These are phyloP conservation scores for Ceratocystiopsis minuta DNA, from an alignment of 2,329 filamentous ascomycete species.

Conservation along the genomic window DNA sequence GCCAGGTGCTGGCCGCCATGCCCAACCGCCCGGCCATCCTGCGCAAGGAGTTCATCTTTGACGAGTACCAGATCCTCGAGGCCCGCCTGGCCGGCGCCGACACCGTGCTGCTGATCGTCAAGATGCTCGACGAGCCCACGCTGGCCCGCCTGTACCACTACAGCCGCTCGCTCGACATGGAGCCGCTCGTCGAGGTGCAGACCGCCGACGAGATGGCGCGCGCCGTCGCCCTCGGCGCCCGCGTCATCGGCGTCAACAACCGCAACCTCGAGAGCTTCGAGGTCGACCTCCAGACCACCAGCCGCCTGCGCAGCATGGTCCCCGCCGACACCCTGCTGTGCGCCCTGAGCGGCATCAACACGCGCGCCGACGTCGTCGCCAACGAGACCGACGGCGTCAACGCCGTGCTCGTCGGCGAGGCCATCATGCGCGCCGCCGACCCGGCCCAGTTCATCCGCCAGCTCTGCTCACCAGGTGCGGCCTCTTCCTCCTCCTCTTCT, in stretches of 20 bases:
- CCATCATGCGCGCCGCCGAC: constrained; percentile 80
- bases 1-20: constrained; percentile 79
- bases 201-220: constrained; percentile 82
- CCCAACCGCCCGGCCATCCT: constrained; percentile 81
- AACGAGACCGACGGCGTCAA: constrained; percentile 83
- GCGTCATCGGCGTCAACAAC: constrained; percentile 95
- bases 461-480: constrained; percentile 45
- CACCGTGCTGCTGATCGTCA: constrained; percentile 88
- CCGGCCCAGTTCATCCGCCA: constrained; percentile 68
- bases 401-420: constrained; percentile 85
- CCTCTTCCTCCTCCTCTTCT: constrained; percentile 5
- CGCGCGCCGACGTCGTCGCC: constrained; percentile 68
- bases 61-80: constrained; percentile 95
- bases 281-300: constrained; percentile 85
- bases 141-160: constrained; percentile 72
- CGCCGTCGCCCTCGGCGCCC: constrained; percentile 69
- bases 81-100: constrained; percentile 68
- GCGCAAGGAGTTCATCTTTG: constrained; percentile 93
- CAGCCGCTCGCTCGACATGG: constrained; percentile 82
- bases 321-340: constrained; percentile 75
- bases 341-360: constrained; percentile 85
- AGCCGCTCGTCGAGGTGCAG: constrained; percentile 92
- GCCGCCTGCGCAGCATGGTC: constrained; percentile 71
- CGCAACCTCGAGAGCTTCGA: constrained; percentile 92
- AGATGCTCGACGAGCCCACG: constrained; percentile 71